phyloP scores from a whole-genome alignment of 257 asterid species.

The Ballota nigra region DNA sequence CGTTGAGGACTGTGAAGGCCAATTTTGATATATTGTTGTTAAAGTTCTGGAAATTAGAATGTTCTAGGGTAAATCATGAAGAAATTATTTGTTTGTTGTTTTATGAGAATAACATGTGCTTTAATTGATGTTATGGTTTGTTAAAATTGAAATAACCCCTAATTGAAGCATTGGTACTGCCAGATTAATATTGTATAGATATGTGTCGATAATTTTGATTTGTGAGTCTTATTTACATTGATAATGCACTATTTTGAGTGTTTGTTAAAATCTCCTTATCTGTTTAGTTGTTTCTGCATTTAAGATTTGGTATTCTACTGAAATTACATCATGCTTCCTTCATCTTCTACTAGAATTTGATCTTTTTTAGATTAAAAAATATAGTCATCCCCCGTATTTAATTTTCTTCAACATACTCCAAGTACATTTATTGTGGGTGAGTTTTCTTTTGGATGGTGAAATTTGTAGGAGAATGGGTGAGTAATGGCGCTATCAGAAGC shows the following conservation, averaged over 20 bases:
- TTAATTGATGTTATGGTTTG: neutral
- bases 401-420: neutral
- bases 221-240: neutral
- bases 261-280: constrained; percentile 2
- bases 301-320: neutral
- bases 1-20: neutral
- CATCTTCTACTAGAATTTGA: no score
- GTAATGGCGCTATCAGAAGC: no score
- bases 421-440: neutral
- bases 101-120: neutral
- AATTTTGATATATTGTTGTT: neutral
- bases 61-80: neutral
- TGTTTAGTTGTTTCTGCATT: neutral
- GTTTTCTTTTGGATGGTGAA: constrained; percentile 6
- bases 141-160: constrained; percentile 4
- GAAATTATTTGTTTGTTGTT: neutral
- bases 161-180: neutral
- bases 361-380: neutral
- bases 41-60: neutral
- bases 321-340: neutral
- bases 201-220: neutral
- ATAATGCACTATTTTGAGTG: neutral
- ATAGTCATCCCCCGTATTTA: neutral
- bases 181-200: neutral
- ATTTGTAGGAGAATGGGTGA: no score